Percentiles rank a stretch among this genome's conserved stretches.
phyloP scores from a whole-genome alignment of 257 asterid genomes.

The Thymus quinquecostatus region DNA sequence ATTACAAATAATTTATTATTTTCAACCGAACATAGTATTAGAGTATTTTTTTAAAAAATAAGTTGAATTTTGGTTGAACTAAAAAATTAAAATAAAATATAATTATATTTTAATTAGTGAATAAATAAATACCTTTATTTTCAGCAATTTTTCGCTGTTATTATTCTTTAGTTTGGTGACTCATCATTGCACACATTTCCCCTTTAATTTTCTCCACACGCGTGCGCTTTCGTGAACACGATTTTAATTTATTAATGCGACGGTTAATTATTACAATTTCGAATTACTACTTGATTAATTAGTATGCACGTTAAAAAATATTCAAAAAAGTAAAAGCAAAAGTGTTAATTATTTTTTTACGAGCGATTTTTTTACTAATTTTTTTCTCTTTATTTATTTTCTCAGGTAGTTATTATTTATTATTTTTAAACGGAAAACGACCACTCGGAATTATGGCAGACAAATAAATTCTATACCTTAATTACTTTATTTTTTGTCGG shows the following conservation, averaged over 20 bases:
- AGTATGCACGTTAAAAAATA: not conserved
- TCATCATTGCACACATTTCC: conserved; percentile 27
- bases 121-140: not conserved
- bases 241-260: not conserved
- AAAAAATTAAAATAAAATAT: too few relatives aligned
- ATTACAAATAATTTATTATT: too few relatives aligned
- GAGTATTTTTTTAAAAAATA: too few relatives aligned
- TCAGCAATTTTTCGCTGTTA: conserved; percentile 33
- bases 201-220: conserved; percentile 11
- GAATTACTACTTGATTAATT: not conserved
- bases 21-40: too few relatives aligned
- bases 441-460: conserved; percentile 44
- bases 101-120: too few relatives aligned
- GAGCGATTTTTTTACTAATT: not conserved
- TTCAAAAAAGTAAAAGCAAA: not conserved
- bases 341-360: not conserved
- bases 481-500: conserved; percentile 34
- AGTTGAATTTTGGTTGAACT: too few relatives aligned
- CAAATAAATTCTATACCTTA: conserved; percentile 31
- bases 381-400: not conserved
- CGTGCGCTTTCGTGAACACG: conserved; percentile 30
- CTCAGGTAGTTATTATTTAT: conserved; percentile 22
- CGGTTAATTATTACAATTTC: conserved; percentile 15
- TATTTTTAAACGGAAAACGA: conserved; percentile 33
- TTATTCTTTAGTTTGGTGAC: conserved; percentile 16